These are phyloP conservation scores for Aspergillus ostianus DNA, from an alignment of 495 filamentous ascomycete genomes.

Conservation along the genomic window DNA sequence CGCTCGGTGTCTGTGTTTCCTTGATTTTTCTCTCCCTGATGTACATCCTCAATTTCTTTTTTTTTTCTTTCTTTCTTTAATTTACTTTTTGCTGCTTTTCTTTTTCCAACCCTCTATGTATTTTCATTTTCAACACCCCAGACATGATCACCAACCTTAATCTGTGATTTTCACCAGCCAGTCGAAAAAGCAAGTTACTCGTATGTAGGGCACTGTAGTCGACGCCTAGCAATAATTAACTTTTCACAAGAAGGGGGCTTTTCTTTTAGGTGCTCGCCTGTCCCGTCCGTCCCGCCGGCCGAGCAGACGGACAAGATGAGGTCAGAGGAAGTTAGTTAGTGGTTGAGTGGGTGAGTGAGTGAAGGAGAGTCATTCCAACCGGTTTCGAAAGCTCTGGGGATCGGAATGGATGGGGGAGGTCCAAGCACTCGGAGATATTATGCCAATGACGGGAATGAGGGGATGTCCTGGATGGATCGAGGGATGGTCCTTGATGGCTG, in stretches of 20 bases:
- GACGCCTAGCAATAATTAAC: not conserved
- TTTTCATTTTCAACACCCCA: too few species aligned
- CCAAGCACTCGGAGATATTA: constrained; percentile 20
- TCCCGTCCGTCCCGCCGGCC: too few species aligned
- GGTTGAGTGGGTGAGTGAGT: too few species aligned
- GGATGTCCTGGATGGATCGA: not conserved
- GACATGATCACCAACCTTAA: not conserved
- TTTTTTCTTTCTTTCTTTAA: not conserved
- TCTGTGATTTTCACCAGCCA: not conserved
- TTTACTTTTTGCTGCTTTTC: too few species aligned
- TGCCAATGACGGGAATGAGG: constrained; percentile 17
- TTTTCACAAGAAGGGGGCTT: too few species aligned
- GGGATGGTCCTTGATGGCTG: not conserved
- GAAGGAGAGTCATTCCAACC: constrained; percentile 12
- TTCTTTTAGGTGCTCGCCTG: too few species aligned
- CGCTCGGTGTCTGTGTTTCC: not conserved
- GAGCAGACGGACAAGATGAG: not conserved
- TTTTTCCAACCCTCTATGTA: too few species aligned
- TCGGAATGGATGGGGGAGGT: constrained; percentile 6
- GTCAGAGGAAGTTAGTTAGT: too few species aligned
- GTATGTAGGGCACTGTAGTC: too few species aligned
- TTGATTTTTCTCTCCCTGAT: not conserved
- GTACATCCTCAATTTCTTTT: not conserved
- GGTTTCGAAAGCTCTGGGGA: not conserved
- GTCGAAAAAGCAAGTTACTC: not conserved